Evolutionary conservation across 2,329 filamentous ascomycete genomes (phyloP).

Genomic region (Hypocreales sp.): DNA sequence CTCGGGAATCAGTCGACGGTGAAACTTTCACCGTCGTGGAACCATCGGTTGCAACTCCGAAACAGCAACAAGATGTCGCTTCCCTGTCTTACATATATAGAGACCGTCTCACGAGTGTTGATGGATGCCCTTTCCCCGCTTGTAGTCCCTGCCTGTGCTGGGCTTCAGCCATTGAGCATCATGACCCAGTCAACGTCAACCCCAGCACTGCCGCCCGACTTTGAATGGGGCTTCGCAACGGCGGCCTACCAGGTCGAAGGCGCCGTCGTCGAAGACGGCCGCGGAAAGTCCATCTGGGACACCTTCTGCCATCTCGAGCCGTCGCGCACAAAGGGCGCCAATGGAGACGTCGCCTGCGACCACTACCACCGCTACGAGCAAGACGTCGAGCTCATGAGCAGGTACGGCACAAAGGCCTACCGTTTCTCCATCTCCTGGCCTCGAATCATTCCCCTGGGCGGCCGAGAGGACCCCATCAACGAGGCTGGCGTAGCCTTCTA

Average conservation of each 20-base stretch:
- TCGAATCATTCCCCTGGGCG: constrained; percentile 48
- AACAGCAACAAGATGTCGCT: too few species aligned
- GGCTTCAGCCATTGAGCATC: too few species aligned
- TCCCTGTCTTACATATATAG: too few species aligned
- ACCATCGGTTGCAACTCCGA: too few species aligned
- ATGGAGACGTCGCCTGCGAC: constrained; percentile 30
- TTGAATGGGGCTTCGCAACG: constrained; percentile 69
- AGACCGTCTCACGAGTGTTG: too few species aligned
- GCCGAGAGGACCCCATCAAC: constrained; percentile 46
- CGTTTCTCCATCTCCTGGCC: constrained; percentile 54
- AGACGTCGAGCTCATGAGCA: constrained; percentile 44
- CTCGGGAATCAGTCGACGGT: too few species aligned
- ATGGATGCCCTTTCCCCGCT: too few species aligned
- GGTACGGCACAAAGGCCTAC: constrained; percentile 42
- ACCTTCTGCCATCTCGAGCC: constrained; percentile 23
- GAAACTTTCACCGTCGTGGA: too few species aligned
- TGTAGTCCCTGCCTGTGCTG: too few species aligned
- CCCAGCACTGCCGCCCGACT: constrained; percentile 49
- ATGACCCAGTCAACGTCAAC: too few species aligned
- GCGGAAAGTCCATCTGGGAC: constrained; percentile 27
- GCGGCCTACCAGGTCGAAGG: constrained; percentile 40
- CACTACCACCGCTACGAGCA: constrained; percentile 26
- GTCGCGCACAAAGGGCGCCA: constrained; percentile 21
- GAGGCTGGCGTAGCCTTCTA: constrained; percentile 45
- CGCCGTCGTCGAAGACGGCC: constrained; percentile 22